Evolutionary conservation across 257 asterid species (phyloP), one percentile per base, ranked within the genome.

Genomic region (Petunia secreta): DNA sequence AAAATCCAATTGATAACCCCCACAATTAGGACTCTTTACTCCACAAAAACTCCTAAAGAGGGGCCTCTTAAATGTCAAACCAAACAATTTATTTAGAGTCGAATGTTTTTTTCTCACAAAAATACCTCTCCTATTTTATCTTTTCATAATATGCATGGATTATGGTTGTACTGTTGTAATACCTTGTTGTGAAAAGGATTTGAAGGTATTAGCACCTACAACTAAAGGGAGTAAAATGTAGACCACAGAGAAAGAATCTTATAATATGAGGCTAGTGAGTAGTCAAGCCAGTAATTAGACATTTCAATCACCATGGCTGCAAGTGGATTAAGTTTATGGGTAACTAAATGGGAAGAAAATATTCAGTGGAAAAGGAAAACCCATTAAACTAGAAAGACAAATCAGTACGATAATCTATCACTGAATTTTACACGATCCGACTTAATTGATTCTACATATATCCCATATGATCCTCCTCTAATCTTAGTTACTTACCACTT

Each of bases 181-280:
- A 71, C 6, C 34, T 25, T 60, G 46, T 25, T 46, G 77, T 69
- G 77, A 46, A 46, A 69, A 71, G 44, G 60, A 48, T 71, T 5
- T 5, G 48, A 48, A 71, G 43, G 48, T 48, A 48, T 5, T 25
- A 10, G 13, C 60, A 71, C 59, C 77, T 25, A 46, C 1, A 37
- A 41, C 46, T 8, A 67, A 66, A 38, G 75, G 75, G 38, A 66
- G 41, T 8, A 3, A 37, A 66, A 41, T 66, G 53, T 66, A 6
- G 3, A 2, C 6, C 54, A 66, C 16, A 40, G 37, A 14, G 54
- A 7, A 38, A 41, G 75, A 66, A n/a, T 41, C 54, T 41, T 67
- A 67, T 41, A 41, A 67, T 67, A 67, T 15, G 58, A 53, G 58
- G 25, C 25, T 25, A 25, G 25, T 25, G 25, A 25, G 25, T 25